Conservation (phyloP, 257 asterid species). For the Sherardia arvensis region DNA sequence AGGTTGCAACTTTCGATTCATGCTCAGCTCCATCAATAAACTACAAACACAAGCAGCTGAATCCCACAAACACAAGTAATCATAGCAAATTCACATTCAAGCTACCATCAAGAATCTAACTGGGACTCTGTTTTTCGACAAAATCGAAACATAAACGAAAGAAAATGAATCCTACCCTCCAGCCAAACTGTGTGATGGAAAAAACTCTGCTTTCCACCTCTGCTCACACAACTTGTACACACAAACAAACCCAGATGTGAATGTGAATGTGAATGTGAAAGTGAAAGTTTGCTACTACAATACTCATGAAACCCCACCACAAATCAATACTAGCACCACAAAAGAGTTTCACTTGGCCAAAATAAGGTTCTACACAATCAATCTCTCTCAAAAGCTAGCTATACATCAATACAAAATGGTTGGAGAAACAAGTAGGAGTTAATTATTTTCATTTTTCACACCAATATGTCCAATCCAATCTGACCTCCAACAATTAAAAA, state of each 20-base stretch:
- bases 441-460: too few relatives aligned
- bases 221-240: slow-evolving; percentile 12
- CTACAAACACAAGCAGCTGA: slow-evolving; percentile 13
- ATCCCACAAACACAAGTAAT: slow-evolving; percentile 3
- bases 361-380: slow-evolving; percentile 9
- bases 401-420: not conserved
- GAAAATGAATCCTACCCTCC: slow-evolving; percentile 10
- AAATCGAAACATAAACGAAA: slow-evolving; percentile 1
- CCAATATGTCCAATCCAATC: slow-evolving; percentile 10
- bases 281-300: not conserved
- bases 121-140: not conserved
- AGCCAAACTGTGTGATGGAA: slow-evolving; percentile 14
- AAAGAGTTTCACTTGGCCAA: slow-evolving; percentile 6
- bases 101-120: slow-evolving; percentile 9
- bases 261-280: slow-evolving; percentile 13
- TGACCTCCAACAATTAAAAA: slow-evolving; percentile 23
- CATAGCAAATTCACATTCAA: slow-evolving; percentile 10
- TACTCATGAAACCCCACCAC: slow-evolving; percentile 17
- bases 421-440: slow-evolving; percentile 1
- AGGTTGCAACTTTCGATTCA: slow-evolving; percentile 9
- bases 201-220: slow-evolving; percentile 19
- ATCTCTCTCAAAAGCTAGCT: not conserved
- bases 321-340: not conserved
- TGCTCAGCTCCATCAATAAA: slow-evolving; percentile 10
- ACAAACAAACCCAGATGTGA: slow-evolving; percentile 28